Conservation (phyloP, 257 asterid genomes). For the Solanum piurae region DNA sequence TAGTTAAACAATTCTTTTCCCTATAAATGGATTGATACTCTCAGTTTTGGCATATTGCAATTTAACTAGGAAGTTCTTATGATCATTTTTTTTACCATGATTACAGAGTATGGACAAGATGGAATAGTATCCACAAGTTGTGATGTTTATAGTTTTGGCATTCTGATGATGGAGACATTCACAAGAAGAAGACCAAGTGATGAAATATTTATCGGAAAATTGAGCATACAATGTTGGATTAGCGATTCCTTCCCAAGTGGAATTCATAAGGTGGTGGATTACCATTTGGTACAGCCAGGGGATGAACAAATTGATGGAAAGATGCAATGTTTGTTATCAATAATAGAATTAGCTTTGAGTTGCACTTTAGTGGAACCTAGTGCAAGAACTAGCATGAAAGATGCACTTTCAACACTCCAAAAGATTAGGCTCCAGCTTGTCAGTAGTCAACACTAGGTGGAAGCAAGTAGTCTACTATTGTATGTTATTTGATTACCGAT, state of each 20-base stretch:
- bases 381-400: background rate
- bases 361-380: background rate
- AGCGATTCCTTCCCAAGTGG: background rate
- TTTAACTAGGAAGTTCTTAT: background rate
- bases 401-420: background rate
- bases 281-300: background rate
- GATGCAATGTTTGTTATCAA: background rate
- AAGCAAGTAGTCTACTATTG: background rate
- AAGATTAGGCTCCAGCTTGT: background rate
- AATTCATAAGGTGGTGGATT: background rate
- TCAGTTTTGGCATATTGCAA: background rate
- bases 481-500: background rate
- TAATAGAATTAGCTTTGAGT: background rate
- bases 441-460: background rate
- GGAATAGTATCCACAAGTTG: background rate
- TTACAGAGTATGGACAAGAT: background rate
- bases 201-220: background rate
- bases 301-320: background rate
- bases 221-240: background rate
- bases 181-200: background rate
- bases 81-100: background rate
- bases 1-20: background rate
- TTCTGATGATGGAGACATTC: background rate
- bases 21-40: background rate
- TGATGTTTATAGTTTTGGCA: background rate